Evolutionary conservation across 345 rosid genomes (phyloP).

Genomic region (Boechera stricta): DNA sequence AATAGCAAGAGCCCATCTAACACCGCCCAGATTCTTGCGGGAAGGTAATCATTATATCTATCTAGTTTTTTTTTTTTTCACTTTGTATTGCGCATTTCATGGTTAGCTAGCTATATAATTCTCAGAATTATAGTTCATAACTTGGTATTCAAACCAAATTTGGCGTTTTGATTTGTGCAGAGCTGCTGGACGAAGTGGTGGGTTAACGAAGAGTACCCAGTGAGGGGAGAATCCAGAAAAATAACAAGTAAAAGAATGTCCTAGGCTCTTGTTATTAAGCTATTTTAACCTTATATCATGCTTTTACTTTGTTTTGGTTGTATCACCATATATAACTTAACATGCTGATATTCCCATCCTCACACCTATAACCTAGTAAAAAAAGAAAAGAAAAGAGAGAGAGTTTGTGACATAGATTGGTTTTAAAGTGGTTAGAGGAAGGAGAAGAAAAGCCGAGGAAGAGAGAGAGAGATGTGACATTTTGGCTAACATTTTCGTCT

Average conservation of each 20-base stretch:
- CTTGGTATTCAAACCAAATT: background rate
- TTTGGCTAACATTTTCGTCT: slow-evolving; percentile 38
- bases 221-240: slow-evolving; percentile 25
- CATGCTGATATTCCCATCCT: slow-evolving; percentile 38
- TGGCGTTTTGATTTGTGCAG: slow-evolving; percentile 28
- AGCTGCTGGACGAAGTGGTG: slow-evolving; percentile 57
- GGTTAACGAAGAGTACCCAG: slow-evolving; percentile 77
- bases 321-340: slow-evolving; percentile 39
- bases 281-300: slow-evolving; percentile 35
- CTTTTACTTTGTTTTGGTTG: slow-evolving; percentile 36
- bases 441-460: slow-evolving; percentile 29
- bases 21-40: slow-evolving; percentile 82
- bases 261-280: slow-evolving; percentile 30
- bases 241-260: slow-evolving; percentile 30
- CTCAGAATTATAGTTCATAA: background rate
- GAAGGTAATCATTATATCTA: slow-evolving; percentile 61
- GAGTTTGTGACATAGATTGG: slow-evolving; percentile 36
- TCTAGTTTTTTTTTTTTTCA: background rate
- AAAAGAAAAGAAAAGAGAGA: background rate
- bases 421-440: slow-evolving; percentile 31
- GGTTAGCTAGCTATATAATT: background rate
- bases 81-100: background rate
- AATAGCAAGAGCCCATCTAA: slow-evolving; percentile 69
- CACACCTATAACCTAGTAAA: slow-evolving; percentile 35
- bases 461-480: slow-evolving; percentile 35